Percentiles rank a stretch among this genome's conserved stretches.
phyloP scores from a whole-genome alignment of 768 basidiomycete species.

The Amanita brunnescens region DNA sequence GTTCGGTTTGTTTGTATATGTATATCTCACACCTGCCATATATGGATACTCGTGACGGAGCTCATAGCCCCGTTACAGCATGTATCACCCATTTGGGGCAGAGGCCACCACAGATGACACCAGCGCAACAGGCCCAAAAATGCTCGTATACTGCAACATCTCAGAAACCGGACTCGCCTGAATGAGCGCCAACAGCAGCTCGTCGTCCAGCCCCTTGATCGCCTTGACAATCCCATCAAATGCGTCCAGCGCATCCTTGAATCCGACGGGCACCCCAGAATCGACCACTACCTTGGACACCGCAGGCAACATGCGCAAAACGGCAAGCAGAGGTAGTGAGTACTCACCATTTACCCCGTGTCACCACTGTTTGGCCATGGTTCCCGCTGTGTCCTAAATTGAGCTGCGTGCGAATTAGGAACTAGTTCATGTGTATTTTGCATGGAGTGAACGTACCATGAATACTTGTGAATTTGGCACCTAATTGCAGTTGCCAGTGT shows the following conservation, averaged over 20 bases:
- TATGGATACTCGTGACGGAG: too few relatives aligned
- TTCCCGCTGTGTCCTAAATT: too few relatives aligned
- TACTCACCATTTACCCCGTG: conserved; percentile 57
- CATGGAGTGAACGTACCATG: too few relatives aligned
- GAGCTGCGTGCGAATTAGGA: too few relatives aligned
- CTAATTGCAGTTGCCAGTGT: too few relatives aligned
- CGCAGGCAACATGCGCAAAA: conserved; percentile 50
- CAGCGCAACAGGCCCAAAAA: conserved; percentile 73
- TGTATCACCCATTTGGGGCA: conserved; percentile 58
- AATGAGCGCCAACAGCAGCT: conserved; percentile 69
- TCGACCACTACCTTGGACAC: conserved; percentile 37
- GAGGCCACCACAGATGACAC: conserved; percentile 39
- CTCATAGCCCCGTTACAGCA: too few relatives aligned
- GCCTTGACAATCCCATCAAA: conserved; percentile 72
- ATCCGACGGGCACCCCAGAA: conserved; percentile 40
- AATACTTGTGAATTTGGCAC: too few relatives aligned
- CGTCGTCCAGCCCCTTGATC: conserved; percentile 65
- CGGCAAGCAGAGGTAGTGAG: too few relatives aligned
- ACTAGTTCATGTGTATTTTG: too few relatives aligned
- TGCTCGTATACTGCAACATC: conserved; percentile 73
- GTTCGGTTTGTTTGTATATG: too few relatives aligned
- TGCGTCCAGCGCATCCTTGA: conserved; percentile 65
- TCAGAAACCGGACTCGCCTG: conserved; percentile 70
- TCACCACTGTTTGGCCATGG: too few relatives aligned
- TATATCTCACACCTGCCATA: too few relatives aligned